phyloP scores from a whole-genome alignment of 441 rosid species.

The Hypseocharis bilobata region DNA sequence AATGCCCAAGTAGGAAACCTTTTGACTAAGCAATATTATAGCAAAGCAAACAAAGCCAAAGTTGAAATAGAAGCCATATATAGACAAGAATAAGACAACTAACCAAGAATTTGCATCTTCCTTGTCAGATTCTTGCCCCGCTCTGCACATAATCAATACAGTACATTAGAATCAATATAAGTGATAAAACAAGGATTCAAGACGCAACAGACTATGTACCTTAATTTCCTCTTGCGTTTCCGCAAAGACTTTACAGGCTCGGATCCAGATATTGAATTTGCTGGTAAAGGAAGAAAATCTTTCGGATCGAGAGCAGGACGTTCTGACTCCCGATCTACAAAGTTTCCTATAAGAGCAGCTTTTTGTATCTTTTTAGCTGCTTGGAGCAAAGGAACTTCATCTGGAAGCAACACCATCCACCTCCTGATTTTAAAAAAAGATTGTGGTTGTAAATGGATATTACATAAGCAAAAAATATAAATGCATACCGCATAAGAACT shows the following conservation, averaged over 20 bases:
- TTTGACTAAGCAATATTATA: background rate
- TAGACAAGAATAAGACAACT: conserved; percentile 18
- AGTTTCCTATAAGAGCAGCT: conserved; percentile 49
- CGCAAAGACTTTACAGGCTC: conserved; percentile 19
- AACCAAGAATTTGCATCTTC: conserved; percentile 25
- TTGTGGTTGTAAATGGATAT: conserved; percentile 4
- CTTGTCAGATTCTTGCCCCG: conserved; percentile 20
- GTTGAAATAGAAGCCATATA: conserved; percentile 9
- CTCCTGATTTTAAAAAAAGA: conserved; percentile 38
- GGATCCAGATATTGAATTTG: conserved; percentile 29
- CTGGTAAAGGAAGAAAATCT: conserved; percentile 42
- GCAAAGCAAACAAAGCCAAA: background rate
- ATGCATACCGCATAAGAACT: background rate
- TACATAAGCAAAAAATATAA: background rate
- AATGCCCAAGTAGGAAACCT: background rate
- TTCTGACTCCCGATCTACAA: conserved; percentile 71
- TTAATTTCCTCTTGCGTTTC: conserved; percentile 35
- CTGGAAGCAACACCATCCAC: conserved; percentile 57
- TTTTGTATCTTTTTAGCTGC: conserved; percentile 44
- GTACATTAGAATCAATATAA: background rate
- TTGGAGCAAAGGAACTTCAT: conserved; percentile 50
- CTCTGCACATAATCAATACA: conserved; percentile 29
- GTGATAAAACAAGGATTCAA: background rate
- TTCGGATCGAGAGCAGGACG: conserved; percentile 57
- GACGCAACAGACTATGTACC: conserved; percentile 31